A percentile compares a stretch with the other conserved stretches of the same genome.
Conservation (phyloP, 163 green algal species). For the Trebouxia gelatinosa region DNA sequence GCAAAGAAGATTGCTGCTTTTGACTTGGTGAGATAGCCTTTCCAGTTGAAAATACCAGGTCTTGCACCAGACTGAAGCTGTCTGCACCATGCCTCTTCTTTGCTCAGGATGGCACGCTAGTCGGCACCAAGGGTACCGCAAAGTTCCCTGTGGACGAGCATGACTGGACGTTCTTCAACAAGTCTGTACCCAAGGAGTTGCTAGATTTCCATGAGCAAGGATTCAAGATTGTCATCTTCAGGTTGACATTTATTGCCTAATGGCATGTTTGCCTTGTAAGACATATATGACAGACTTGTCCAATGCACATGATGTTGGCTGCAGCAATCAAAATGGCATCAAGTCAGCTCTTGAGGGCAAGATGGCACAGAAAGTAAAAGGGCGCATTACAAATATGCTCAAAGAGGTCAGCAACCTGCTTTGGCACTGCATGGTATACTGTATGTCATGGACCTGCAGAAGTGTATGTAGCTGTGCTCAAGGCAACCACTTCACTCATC, state of each 20-base stretch:
- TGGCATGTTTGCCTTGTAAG: background rate
- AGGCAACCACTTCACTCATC: too few species aligned
- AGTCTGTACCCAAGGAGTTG: conserved; percentile 53
- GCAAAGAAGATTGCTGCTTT: conserved; percentile 62
- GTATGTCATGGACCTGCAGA: too few species aligned
- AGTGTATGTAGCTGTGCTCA: too few species aligned
- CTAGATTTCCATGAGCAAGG: conserved; percentile 48
- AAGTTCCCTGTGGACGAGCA: conserved; percentile 50
- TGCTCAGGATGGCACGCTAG: conserved; percentile 75
- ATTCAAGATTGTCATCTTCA: conserved; percentile 78
- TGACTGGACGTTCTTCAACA: conserved; percentile 75
- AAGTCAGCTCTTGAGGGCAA: conserved; percentile 62
- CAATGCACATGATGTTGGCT: background rate
- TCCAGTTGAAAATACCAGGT: background rate
- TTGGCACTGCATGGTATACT: too few species aligned
- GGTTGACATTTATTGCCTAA: conserved; percentile 27
- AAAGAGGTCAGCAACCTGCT: conserved; percentile 44
- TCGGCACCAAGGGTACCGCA: conserved; percentile 53
- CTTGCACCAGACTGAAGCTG: background rate
- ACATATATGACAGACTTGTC: background rate
- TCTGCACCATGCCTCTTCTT: background rate
- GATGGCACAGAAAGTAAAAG: conserved; percentile 49
- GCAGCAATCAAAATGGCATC: conserved; percentile 72
- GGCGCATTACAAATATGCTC: conserved; percentile 47
- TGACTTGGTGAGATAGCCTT: conserved; percentile 51